Percentiles rank a stretch among this genome's conserved stretches.
phyloP scores from a whole-genome alignment of 257 asterid species.

The Leptodermis oblonga region DNA sequence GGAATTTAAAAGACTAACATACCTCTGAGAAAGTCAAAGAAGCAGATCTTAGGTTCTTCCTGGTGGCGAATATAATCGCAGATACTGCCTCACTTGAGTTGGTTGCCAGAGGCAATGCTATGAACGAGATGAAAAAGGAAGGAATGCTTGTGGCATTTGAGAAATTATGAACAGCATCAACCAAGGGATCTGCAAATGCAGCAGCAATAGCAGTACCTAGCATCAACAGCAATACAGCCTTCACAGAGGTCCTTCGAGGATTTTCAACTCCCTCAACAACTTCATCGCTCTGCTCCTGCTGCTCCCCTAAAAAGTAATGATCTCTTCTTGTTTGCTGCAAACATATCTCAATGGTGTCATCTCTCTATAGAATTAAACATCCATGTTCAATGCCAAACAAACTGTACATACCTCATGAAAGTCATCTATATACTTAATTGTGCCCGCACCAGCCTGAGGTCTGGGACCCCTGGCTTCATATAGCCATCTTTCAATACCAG shows the following conservation, averaged over 20 bases:
- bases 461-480: slow-evolving; percentile 51
- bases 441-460: slow-evolving; percentile 33
- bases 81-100: slow-evolving; percentile 96
- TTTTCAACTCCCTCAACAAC: slow-evolving; percentile 51
- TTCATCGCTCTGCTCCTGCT: slow-evolving; percentile 49
- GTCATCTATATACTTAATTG: slow-evolving; percentile 52
- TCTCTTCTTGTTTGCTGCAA: slow-evolving; percentile 76
- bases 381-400: slow-evolving; percentile 4
- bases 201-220: slow-evolving; percentile 85
- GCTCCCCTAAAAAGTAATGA: slow-evolving; percentile 56
- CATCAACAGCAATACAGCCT: slow-evolving; percentile 63
- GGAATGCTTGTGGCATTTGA: slow-evolving; percentile 82
- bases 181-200: slow-evolving; percentile 91
- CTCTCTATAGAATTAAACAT: background rate
- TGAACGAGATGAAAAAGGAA: slow-evolving; percentile 81
- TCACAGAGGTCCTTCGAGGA: slow-evolving; percentile 40
- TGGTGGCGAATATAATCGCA: slow-evolving; percentile 77
- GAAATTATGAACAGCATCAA: slow-evolving; percentile 80
- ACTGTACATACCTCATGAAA: slow-evolving; percentile 54
- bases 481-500: slow-evolving; percentile 69
- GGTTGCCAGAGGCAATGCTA: slow-evolving; percentile 88
- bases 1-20: background rate
- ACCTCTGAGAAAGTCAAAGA: slow-evolving; percentile 97
- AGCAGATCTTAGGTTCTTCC: slow-evolving; percentile 75
- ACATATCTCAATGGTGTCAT: slow-evolving; percentile 10